These are phyloP conservation scores for Diutina catenulata DNA, from an alignment of 1,139 yeast genomes.

Conservation along the genomic window DNA sequence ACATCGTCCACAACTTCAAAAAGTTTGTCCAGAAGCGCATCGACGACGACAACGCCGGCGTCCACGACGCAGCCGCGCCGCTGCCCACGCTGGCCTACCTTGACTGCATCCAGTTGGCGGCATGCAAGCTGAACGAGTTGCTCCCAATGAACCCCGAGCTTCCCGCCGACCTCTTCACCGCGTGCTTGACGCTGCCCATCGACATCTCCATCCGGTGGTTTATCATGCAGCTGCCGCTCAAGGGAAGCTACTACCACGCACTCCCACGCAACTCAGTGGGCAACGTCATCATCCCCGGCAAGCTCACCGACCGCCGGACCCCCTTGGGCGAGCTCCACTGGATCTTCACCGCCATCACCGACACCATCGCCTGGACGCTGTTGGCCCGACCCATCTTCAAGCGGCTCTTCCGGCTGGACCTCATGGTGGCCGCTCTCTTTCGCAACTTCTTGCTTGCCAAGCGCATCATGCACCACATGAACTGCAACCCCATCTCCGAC, in stretches of 20 bases:
- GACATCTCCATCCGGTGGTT: slow-evolving; percentile 92
- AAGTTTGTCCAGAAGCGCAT: slow-evolving; percentile 85
- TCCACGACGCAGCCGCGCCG: slow-evolving; percentile 53
- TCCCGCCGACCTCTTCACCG: slow-evolving; percentile 93
- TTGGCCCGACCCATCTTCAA: slow-evolving; percentile 82
- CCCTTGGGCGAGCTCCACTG: slow-evolving; percentile 94
- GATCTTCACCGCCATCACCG: slow-evolving; percentile 97
- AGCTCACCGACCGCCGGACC: slow-evolving; percentile 82
- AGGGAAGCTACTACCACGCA: slow-evolving; percentile 45
- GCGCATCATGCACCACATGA: slow-evolving; percentile 86
- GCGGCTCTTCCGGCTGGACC: slow-evolving; percentile 82
- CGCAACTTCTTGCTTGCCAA: slow-evolving; percentile 86
- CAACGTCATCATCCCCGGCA: slow-evolving; percentile 74
- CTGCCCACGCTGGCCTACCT: slow-evolving; percentile 61
- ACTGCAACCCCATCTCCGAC: slow-evolving; percentile 90
- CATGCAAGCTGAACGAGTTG: slow-evolving; percentile 78
- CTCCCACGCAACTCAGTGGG: slow-evolving; percentile 42
- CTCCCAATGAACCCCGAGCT: slow-evolving; percentile 89
- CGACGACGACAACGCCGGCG: slow-evolving; percentile 73
- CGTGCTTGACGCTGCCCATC: slow-evolving; percentile 91
- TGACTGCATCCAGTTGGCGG: slow-evolving; percentile 89
- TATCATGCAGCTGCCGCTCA: slow-evolving; percentile 69
- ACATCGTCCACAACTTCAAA: slow-evolving; percentile 81
- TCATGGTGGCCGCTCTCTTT: slow-evolving; percentile 93
- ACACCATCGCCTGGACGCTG: slow-evolving; percentile 96